A percentile compares a stretch with the other conserved stretches of the same genome.
phyloP scores from a whole-genome alignment of 495 filamentous ascomycete species.

The Acidiella bohemica region DNA sequence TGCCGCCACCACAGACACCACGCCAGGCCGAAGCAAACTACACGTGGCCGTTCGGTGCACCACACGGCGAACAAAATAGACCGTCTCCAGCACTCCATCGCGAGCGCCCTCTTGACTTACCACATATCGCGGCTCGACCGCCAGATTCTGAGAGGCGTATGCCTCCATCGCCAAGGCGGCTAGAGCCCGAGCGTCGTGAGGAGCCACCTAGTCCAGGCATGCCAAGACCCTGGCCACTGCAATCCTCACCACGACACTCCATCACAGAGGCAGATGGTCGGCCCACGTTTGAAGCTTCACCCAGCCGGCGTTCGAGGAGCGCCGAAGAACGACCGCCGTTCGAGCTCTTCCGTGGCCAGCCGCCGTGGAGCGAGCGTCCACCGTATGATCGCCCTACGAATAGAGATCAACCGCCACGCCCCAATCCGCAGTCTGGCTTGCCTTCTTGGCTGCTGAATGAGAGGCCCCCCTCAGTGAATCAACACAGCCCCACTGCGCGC shows the following conservation, averaged over 20 bases:
- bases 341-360: not conserved
- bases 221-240: not conserved
- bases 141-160: not conserved
- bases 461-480: too few relatives aligned
- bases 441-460: too few relatives aligned
- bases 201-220: not conserved
- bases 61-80: not conserved
- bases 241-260: not conserved
- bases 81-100: not conserved
- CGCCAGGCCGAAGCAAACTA: conserved; percentile 1
- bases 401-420: too few relatives aligned
- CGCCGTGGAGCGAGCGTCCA: not conserved
- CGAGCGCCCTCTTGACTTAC: not conserved
- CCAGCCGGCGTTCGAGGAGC: not conserved
- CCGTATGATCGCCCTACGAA: too few relatives aligned
- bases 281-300: not conserved
- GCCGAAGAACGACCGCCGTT: not conserved
- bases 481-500: too few relatives aligned
- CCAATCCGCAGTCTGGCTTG: too few relatives aligned
- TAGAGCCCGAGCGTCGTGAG: too few relatives aligned
- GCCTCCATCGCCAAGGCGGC: too few relatives aligned
- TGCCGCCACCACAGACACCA: conserved; percentile 8
- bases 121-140: not conserved
- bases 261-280: not conserved
- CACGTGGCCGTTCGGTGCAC: not conserved